These are phyloP conservation scores for Hemisphaericaspora lyxosophila DNA, from an alignment of 1,139 yeast species.

Conservation along the genomic window DNA sequence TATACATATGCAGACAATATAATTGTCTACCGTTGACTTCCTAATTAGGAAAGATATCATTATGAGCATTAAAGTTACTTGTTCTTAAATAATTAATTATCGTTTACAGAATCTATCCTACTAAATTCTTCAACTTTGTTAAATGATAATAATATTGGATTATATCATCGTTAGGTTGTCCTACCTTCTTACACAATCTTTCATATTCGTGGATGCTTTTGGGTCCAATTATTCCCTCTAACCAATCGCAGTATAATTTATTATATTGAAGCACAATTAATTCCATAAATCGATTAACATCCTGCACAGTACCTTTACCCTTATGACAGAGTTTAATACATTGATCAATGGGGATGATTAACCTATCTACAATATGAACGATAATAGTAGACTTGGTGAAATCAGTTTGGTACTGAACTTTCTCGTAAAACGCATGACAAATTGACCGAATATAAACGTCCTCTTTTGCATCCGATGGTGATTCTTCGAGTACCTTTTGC, in stretches of 20 bases:
- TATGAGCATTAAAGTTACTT: too few relatives aligned
- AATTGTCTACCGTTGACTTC: too few relatives aligned
- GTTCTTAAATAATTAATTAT: too few relatives aligned
- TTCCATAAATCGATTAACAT: slow-evolving; percentile 14
- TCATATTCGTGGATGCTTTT: slow-evolving; percentile 12
- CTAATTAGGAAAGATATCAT: not conserved
- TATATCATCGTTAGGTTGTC: slow-evolving; percentile 10
- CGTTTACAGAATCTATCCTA: slow-evolving; percentile 4
- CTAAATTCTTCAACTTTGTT: slow-evolving; percentile 13
- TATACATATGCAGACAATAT: too few relatives aligned
- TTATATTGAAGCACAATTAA: slow-evolving; percentile 13
- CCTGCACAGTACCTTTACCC: slow-evolving; percentile 8
- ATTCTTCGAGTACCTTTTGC: slow-evolving; percentile 10
- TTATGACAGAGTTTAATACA: slow-evolving; percentile 11
- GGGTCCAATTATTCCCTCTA: slow-evolving; percentile 14
- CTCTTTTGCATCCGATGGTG: slow-evolving; percentile 1
- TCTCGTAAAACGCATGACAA: slow-evolving; percentile 11
- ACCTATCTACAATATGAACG: slow-evolving; percentile 10
- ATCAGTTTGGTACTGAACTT: slow-evolving; percentile 11
- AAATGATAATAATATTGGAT: slow-evolving; percentile 14
- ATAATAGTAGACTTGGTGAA: slow-evolving; percentile 13
- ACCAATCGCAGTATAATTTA: slow-evolving; percentile 14
- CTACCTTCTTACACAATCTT: slow-evolving; percentile 9
- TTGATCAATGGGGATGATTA: slow-evolving; percentile 14
- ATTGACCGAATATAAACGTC: slow-evolving; percentile 8